Conservation (phyloP, 352 stramenopile species). For the Halophytophthora polymorphica region DNA sequence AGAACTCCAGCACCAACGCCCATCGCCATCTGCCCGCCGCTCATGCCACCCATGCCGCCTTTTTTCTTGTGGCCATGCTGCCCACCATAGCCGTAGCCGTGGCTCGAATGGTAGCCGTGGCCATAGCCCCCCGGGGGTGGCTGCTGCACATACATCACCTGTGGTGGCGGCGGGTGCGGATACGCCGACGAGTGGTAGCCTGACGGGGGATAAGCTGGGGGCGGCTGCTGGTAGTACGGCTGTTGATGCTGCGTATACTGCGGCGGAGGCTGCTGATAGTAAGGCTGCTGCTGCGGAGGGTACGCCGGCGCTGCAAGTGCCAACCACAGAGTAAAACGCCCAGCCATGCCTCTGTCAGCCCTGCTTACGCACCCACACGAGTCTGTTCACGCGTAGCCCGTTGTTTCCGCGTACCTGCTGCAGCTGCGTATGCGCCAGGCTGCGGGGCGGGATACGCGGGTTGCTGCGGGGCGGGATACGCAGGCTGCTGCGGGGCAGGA, state of each 20-base stretch:
- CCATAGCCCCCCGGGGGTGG: constrained; percentile 20
- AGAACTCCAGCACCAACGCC: constrained; percentile 71
- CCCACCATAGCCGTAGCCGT: constrained; percentile 6
- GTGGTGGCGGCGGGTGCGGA: constrained; percentile 31
- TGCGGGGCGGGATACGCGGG: constrained; percentile 13
- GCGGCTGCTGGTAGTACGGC: constrained; percentile 35
- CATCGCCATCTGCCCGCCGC: constrained; percentile 49
- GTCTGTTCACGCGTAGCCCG: no score
- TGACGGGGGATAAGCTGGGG: constrained; percentile 20
- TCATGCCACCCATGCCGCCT: constrained; percentile 29
- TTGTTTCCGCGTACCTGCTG: neutral
- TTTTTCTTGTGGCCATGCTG: constrained; percentile 2
- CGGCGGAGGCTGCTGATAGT: constrained; percentile 34
- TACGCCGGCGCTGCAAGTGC: constrained; percentile 16
- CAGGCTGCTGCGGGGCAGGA: constrained; percentile 24
- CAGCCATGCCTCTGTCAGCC: no score
- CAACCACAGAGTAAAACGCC: constrained; percentile 8
- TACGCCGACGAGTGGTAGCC: constrained; percentile 23
- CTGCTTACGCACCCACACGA: no score
- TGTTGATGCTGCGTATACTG: constrained; percentile 29
- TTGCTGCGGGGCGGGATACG: constrained; percentile 20
- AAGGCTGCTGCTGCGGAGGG: constrained; percentile 32
- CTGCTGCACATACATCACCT: constrained; percentile 26
- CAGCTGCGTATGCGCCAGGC: constrained; percentile 8
- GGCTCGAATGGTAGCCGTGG: constrained; percentile 13